Conservation (phyloP, 805 yeast species). For the Candida xyloterini region DNA sequence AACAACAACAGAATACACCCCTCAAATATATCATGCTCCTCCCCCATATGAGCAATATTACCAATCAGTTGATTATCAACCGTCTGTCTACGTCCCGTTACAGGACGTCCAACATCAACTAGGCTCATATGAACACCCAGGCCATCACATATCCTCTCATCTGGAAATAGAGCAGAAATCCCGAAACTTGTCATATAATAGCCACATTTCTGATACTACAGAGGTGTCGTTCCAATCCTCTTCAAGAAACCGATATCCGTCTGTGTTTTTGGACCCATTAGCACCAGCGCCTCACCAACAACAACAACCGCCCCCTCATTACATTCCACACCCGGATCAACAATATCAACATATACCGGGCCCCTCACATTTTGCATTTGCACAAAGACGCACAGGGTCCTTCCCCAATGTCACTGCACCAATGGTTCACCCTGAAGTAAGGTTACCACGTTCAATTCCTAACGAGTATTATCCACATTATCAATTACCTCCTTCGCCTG, state of each 20-base stretch:
- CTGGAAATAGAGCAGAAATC: slow-evolving; percentile 16
- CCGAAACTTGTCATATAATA: slow-evolving; percentile 16
- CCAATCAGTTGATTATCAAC: slow-evolving; percentile 21
- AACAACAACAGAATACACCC: slow-evolving; percentile 10
- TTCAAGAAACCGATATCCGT: slow-evolving; percentile 43
- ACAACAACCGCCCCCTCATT: slow-evolving; percentile 7
- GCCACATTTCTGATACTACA: slow-evolving; percentile 22
- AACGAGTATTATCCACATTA: slow-evolving; percentile 13
- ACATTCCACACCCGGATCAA: slow-evolving; percentile 1
- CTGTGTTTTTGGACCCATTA: slow-evolving; percentile 48
- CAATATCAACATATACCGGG: neutral
- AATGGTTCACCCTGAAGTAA: slow-evolving; percentile 8
- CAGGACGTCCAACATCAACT: slow-evolving; percentile 13
- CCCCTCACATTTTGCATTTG: slow-evolving; percentile 4
- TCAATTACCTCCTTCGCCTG: slow-evolving; percentile 13
- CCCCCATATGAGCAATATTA: slow-evolving; percentile 12
- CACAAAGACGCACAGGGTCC: slow-evolving; percentile 16
- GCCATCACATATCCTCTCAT: slow-evolving; percentile 5
- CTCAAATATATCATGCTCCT: slow-evolving; percentile 3
- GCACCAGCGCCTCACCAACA: slow-evolving; percentile 37
- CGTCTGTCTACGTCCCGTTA: slow-evolving; percentile 16
- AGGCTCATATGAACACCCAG: slow-evolving; percentile 2
- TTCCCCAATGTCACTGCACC: slow-evolving; percentile 15
- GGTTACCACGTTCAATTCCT: slow-evolving; percentile 23
- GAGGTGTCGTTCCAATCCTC: slow-evolving; percentile 27